phyloP scores from a whole-genome alignment of 169 alveolate species.

The Perkinsus olseni region DNA sequence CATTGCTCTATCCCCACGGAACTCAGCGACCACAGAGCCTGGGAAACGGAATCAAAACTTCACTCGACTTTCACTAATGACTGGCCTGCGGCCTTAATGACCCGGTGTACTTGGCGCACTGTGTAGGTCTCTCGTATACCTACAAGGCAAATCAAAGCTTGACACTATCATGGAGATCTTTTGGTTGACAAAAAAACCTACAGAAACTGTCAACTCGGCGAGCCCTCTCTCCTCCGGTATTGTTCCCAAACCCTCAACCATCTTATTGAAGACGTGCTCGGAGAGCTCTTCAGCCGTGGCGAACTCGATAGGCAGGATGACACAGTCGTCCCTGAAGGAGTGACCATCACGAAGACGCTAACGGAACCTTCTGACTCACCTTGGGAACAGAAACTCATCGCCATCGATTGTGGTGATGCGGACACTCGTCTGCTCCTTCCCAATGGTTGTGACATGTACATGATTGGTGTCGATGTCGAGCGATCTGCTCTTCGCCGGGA shows the following conservation, averaged over 20 bases:
- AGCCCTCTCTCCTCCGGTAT: not conserved
- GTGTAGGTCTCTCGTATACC: not conserved
- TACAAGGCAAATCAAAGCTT: not conserved
- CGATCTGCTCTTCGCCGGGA: conserved; percentile 25
- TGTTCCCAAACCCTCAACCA: not conserved
- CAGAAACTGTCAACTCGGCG: not conserved
- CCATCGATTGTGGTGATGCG: not conserved
- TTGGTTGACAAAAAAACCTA: not conserved
- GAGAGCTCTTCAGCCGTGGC: not conserved
- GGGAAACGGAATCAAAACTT: too few relatives aligned
- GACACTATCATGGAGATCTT: not conserved
- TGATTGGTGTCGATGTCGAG: conserved; percentile 11
- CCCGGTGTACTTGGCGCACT: not conserved
- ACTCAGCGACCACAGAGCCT: too few relatives aligned
- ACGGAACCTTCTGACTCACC: not conserved
- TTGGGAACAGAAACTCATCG: not conserved
- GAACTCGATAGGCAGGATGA: not conserved
- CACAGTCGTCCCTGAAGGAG: not conserved
- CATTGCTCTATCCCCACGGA: too few relatives aligned
- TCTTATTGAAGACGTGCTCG: not conserved
- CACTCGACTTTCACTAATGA: too few relatives aligned
- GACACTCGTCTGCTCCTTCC: not conserved
- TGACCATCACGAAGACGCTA: not conserved
- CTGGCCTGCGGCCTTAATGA: too few relatives aligned
- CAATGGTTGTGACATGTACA: not conserved